A percentile compares a stretch with the other conserved stretches of the same genome.
Evolutionary conservation across 23 red algal species (phyloP).

Genomic region (Cyanidioschyzon merolae): DNA sequence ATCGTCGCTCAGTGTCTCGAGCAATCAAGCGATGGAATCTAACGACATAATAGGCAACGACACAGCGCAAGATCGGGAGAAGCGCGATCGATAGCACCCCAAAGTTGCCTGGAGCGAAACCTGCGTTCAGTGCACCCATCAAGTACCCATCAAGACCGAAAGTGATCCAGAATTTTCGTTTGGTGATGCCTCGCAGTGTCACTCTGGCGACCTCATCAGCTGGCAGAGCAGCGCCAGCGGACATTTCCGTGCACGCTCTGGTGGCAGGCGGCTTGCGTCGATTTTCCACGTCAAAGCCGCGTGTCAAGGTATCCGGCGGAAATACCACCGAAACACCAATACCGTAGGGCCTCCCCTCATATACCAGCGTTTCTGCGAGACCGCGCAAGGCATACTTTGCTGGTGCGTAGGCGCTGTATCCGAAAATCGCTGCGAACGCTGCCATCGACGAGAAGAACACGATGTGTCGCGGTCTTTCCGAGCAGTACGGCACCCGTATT

Average conservation of each 20-base stretch:
- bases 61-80: not conserved
- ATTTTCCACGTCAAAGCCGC: constrained; percentile 53
- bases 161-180: constrained; percentile 32
- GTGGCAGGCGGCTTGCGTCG: constrained; percentile 57
- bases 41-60: not conserved
- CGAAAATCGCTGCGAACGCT: constrained; percentile 54
- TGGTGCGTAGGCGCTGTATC: constrained; percentile 55
- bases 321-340: constrained; percentile 60
- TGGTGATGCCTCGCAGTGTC: constrained; percentile 35
- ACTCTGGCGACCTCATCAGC: constrained; percentile 48
- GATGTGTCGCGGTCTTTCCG: constrained; percentile 33
- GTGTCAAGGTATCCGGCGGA: constrained; percentile 85
- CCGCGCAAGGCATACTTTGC: constrained; percentile 77
- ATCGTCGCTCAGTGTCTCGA: not conserved
- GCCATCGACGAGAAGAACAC: constrained; percentile 70
- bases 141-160: constrained; percentile 56
- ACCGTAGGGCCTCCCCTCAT: constrained; percentile 57
- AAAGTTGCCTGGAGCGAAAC: constrained; percentile 33
- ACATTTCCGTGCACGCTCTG: constrained; percentile 32
- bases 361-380: constrained; percentile 63
- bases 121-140: constrained; percentile 45
- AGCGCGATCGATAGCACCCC: not conserved
- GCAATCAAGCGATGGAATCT: not conserved
- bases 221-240: constrained; percentile 34
- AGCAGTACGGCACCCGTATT: not conserved